These are phyloP conservation scores for Leonotis leonurus DNA, from an alignment of 257 asterid genomes.

Conservation along the genomic window DNA sequence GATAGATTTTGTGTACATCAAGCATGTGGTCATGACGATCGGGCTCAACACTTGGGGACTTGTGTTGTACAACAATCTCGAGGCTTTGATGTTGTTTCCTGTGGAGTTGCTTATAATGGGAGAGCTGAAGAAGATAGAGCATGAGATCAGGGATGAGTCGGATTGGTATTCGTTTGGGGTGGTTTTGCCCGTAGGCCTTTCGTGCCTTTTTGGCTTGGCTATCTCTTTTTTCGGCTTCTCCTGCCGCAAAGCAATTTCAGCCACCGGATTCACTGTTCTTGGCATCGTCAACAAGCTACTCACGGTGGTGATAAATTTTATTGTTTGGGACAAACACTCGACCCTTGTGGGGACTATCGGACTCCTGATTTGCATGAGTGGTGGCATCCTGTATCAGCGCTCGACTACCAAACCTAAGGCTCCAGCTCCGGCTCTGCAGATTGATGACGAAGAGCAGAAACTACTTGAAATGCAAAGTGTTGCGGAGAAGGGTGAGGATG, in stretches of 20 bases:
- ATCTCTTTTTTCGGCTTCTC: constrained; percentile 94
- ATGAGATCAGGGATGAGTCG: constrained; percentile 59
- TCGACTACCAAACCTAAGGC: constrained; percentile 47
- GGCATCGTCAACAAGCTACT: constrained; percentile 87
- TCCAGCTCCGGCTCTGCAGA: constrained; percentile 17
- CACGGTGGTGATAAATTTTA: constrained; percentile 82
- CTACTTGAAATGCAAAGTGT: constrained; percentile 63
- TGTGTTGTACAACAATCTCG: constrained; percentile 87
- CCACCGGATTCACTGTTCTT: constrained; percentile 93
- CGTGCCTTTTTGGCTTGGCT: constrained; percentile 85
- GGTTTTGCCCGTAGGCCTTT: constrained; percentile 73
- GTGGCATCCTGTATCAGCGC: constrained; percentile 84
- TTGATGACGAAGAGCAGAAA: constrained; percentile 64
- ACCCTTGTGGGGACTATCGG: constrained; percentile 77
- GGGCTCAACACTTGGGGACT: constrained; percentile 96
- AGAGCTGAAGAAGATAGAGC: constrained; percentile 78
- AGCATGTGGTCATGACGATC: constrained; percentile 93
- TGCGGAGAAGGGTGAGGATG: constrained; percentile 31
- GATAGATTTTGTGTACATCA: constrained; percentile 84
- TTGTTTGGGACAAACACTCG: constrained; percentile 92
- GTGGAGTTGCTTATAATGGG: constrained; percentile 91
- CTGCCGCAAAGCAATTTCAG: constrained; percentile 86
- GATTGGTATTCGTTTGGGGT: constrained; percentile 73
- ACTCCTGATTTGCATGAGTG: constrained; percentile 82
- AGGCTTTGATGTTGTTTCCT: constrained; percentile 85